These are phyloP conservation scores for Ogataea siamensis DNA, from an alignment of 805 yeast genomes.

Conservation along the genomic window DNA sequence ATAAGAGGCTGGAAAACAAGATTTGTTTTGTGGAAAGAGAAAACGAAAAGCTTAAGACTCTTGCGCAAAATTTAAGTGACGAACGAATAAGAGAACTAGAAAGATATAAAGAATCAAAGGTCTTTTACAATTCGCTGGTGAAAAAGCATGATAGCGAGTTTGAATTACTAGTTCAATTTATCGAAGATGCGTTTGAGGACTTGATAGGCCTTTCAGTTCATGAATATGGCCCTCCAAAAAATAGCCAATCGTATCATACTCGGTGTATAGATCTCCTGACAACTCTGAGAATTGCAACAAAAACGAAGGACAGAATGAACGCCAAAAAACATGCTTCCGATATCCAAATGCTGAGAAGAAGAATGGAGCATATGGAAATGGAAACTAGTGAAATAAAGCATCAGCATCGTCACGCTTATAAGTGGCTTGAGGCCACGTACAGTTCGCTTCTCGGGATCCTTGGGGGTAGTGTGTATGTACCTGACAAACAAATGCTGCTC, in stretches of 20 bases:
- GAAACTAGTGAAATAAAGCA: neutral
- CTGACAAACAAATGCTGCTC: slow-evolving; percentile 3
- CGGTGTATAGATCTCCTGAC: slow-evolving; percentile 1
- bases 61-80: neutral
- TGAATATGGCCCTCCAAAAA: neutral
- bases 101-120: slow-evolving; percentile 1
- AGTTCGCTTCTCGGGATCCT: slow-evolving; percentile 5
- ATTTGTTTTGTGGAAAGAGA: neutral
- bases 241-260: neutral
- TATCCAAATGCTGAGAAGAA: slow-evolving; percentile 7
- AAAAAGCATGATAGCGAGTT: neutral
- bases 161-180: neutral
- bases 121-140: neutral
- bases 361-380: slow-evolving; percentile 3
- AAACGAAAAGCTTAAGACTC: neutral
- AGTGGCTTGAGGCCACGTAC: slow-evolving; percentile 13
- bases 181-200: slow-evolving; percentile 1
- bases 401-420: neutral
- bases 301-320: neutral
- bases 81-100: neutral
- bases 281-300: neutral
- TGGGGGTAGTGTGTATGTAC: slow-evolving; percentile 5
- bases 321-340: slow-evolving; percentile 5
- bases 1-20: neutral
- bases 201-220: neutral